Conservation (phyloP, 2,329 filamentous ascomycete species). For the Laburnicola sp. region DNA sequence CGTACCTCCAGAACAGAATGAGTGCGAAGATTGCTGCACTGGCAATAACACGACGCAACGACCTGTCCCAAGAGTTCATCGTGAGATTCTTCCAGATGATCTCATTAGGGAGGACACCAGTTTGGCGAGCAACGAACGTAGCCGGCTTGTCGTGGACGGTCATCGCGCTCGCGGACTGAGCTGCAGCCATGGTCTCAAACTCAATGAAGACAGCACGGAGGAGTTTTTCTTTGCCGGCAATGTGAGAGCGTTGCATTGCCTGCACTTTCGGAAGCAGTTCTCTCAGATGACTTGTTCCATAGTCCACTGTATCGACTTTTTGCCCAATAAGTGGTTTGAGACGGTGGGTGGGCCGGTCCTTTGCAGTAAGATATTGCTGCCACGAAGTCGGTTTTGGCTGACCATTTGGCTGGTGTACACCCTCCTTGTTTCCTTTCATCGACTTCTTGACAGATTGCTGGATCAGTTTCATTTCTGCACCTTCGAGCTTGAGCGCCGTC, state of each 20-base stretch:
- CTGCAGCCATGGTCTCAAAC: constrained; percentile 4
- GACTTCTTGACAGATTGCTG: background rate
- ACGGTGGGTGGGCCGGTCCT: constrained; percentile 1
- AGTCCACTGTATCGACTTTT: constrained; percentile 3
- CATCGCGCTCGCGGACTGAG: background rate
- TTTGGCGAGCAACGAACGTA: constrained; percentile 3
- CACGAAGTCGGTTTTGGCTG: constrained; percentile 2
- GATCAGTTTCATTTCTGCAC: constrained; percentile 4
- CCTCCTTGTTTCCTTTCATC: background rate
- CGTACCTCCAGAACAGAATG: constrained; percentile 6
- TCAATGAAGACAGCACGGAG: constrained; percentile 3
- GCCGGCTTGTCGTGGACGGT: constrained; percentile 4
- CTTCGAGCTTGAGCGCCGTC: constrained; percentile 5
- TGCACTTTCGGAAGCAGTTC: background rate
- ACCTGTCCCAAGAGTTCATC: constrained; percentile 6
- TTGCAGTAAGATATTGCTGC: background rate
- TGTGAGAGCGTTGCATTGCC: constrained; percentile 5
- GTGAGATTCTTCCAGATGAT: constrained; percentile 6
- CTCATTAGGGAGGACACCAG: constrained; percentile 1
- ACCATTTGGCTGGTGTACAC: background rate
- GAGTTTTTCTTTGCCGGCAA: constrained; percentile 4
- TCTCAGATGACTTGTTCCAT: background rate
- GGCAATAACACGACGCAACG: background rate
- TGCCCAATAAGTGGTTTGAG: constrained; percentile 1
- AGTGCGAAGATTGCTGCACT: constrained; percentile 1